Evolutionary conservation across 1,284 basidiomycete species (phyloP).

Genomic region (Pseudozyma sp.): DNA sequence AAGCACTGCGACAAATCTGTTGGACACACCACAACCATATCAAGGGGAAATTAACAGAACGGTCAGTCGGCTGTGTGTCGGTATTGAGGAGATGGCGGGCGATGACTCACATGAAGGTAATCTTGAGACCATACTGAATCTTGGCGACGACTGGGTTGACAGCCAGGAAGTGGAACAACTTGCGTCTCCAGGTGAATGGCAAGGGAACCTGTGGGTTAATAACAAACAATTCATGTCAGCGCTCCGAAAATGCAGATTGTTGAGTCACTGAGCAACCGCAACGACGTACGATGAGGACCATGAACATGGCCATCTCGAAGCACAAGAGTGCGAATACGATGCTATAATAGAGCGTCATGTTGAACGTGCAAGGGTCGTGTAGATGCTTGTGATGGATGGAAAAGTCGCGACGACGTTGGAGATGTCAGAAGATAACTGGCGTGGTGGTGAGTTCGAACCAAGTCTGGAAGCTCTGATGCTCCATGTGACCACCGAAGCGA

Average conservation of each 20-base stretch:
- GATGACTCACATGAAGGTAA: constrained; percentile 85
- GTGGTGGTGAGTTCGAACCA: too few species aligned
- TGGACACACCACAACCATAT: not conserved
- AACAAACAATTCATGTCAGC: not conserved
- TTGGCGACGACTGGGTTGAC: constrained; percentile 69
- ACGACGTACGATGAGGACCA: constrained; percentile 62
- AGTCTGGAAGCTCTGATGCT: too few species aligned
- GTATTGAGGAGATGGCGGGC: too few species aligned
- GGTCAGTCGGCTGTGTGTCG: too few species aligned
- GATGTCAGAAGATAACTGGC: not conserved
- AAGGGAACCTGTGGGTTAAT: constrained; percentile 72
- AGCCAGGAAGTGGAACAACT: constrained; percentile 80
- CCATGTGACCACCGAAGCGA: too few species aligned
- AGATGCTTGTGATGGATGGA: not conserved
- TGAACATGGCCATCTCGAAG: constrained; percentile 67
- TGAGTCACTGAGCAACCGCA: not conserved
- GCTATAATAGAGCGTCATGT: constrained; percentile 67
- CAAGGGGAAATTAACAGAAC: not conserved
- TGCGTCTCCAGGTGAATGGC: constrained; percentile 79
- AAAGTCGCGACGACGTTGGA: not conserved
- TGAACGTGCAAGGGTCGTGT: not conserved
- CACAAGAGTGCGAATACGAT: constrained; percentile 66
- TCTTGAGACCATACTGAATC: constrained; percentile 79
- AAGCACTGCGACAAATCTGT: constrained; percentile 82
- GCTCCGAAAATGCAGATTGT: not conserved